A percentile compares a stretch with the other conserved stretches of the same genome.
phyloP scores from a whole-genome alignment of 2,329 filamentous ascomycete genomes.

The Neofusicoccum umdonicola region DNA sequence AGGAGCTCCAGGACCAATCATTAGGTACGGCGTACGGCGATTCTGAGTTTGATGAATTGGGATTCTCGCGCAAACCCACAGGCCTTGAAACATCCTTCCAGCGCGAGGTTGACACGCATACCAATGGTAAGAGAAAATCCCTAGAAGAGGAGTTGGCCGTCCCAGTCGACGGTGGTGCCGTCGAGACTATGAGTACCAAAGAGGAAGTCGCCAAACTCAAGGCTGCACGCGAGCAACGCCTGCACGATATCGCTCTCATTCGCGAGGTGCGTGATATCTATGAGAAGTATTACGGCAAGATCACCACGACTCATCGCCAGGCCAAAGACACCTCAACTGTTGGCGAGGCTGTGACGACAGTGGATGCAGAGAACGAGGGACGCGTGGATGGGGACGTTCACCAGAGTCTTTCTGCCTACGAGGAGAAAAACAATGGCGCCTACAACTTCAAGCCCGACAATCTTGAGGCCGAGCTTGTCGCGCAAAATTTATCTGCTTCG shows the following conservation, averaged over 20 bases:
- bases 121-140: conserved; percentile 11
- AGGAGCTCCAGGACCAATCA: conserved; percentile 9
- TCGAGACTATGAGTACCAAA: conserved; percentile 1
- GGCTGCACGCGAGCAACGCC: conserved; percentile 25
- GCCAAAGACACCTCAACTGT: neutral
- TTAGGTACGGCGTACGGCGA: neutral
- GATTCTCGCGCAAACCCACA: conserved; percentile 21
- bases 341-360: neutral
- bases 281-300: conserved; percentile 42
- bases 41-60: conserved; percentile 16
- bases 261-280: conserved; percentile 42
- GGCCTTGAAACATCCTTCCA: conserved; percentile 20
- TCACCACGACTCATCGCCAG: conserved; percentile 22
- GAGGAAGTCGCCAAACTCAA: conserved; percentile 16
- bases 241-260: conserved; percentile 33
- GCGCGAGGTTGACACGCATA: conserved; percentile 14
- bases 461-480: conserved; percentile 5
- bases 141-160: conserved; percentile 15
- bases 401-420: conserved; percentile 9
- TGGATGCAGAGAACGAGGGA: neutral
- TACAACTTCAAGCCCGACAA: conserved; percentile 13
- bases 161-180: conserved; percentile 6
- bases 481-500: neutral
- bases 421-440: neutral
- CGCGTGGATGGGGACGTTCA: conserved; percentile 11